Percentiles rank a stretch among this genome's conserved stretches.
Evolutionary conservation across 495 filamentous ascomycete species (phyloP).

Genomic region (Trichoderma virens): DNA sequence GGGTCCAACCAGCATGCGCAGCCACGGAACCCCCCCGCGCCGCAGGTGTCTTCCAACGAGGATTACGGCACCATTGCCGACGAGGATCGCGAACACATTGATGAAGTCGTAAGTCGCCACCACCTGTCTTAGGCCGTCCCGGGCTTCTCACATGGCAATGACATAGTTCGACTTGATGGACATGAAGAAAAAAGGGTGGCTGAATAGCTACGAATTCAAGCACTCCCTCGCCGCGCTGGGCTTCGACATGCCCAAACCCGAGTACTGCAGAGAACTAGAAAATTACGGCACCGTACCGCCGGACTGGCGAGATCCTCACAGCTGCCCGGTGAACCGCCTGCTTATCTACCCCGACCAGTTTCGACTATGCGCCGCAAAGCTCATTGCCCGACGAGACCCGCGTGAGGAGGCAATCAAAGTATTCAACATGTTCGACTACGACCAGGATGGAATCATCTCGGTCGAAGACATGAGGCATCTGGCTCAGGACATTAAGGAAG

Average conservation of each 20-base stretch:
- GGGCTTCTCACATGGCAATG: conserved; percentile 12
- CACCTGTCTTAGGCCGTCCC: not conserved
- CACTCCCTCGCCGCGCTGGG: conserved; percentile 88
- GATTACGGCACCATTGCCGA: conserved; percentile 49
- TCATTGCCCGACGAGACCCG: conserved; percentile 70
- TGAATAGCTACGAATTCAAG: conserved; percentile 92
- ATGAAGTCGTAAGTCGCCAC: conserved; percentile 64
- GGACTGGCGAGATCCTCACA: conserved; percentile 33
- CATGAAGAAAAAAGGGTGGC: conserved; percentile 79
- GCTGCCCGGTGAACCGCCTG: conserved; percentile 9
- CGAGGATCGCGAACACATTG: conserved; percentile 83
- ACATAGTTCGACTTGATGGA: conserved; percentile 82
- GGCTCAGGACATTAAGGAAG: conserved; percentile 77
- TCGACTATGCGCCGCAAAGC: conserved; percentile 62
- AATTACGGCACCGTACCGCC: conserved; percentile 56
- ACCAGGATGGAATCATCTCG: conserved; percentile 64
- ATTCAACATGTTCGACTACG: conserved; percentile 70
- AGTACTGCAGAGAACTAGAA: conserved; percentile 68
- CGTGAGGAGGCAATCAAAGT: conserved; percentile 79
- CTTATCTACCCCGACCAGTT: conserved; percentile 33
- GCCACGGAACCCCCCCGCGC: conserved; percentile 15
- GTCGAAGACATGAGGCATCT: conserved; percentile 73
- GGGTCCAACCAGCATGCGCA: conserved; percentile 26
- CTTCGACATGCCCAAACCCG: conserved; percentile 77
- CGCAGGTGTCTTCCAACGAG: conserved; percentile 26